Evolutionary conservation across 2,329 filamentous ascomycete genomes (phyloP).

Genomic region (Cladosporium sp.): DNA sequence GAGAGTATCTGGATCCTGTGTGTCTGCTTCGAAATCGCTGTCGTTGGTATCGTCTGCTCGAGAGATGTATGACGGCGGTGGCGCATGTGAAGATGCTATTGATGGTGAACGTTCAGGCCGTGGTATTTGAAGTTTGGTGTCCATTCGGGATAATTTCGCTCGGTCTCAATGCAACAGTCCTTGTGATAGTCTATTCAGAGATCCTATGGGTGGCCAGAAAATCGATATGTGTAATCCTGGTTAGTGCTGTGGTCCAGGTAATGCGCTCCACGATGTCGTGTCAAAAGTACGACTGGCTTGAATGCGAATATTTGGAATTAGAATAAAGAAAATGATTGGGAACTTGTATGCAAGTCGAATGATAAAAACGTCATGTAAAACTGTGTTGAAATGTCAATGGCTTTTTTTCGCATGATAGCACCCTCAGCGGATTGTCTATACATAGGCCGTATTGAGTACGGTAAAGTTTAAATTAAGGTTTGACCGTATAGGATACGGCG

Average conservation of each 20-base stretch:
- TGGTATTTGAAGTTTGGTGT: neutral
- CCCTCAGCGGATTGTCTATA: neutral
- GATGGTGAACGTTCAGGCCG: neutral
- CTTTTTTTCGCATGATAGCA: neutral
- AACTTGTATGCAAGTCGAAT: too few relatives aligned
- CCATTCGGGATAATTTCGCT: neutral
- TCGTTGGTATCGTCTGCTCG: neutral
- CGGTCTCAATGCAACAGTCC: neutral
- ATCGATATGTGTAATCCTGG: neutral
- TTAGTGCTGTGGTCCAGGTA: neutral
- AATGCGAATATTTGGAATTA: neutral
- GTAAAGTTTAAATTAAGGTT: neutral
- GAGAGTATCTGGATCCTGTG: neutral
- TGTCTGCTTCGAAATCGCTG: neutral
- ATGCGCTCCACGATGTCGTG: neutral
- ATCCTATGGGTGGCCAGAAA: neutral
- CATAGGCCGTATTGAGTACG: constrained; percentile 1
- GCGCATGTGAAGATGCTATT: neutral
- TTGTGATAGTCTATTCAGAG: neutral
- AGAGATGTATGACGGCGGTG: constrained; percentile 1
- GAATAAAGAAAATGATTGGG: neutral
- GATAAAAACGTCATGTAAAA: neutral
- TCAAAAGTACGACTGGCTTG: neutral
- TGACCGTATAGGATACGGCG: constrained; percentile 3
- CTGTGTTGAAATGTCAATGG: neutral